Percentiles rank a stretch among this genome's conserved stretches.
phyloP scores from a whole-genome alignment of 805 yeast genomes.

The Maudiozyma turicensis region DNA sequence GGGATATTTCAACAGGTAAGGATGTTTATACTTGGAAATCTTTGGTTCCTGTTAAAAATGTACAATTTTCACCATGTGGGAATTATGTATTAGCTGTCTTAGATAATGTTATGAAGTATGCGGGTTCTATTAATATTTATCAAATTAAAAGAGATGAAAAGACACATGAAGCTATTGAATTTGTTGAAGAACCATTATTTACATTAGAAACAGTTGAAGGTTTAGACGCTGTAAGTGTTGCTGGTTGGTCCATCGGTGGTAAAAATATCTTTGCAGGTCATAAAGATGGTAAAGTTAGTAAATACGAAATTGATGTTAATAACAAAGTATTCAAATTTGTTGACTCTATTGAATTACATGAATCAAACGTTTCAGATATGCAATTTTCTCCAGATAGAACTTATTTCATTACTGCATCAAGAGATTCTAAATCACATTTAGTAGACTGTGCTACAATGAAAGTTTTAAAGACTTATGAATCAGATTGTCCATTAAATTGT shows the following conservation, averaged over 20 bases:
- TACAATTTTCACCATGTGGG: constrained; percentile 72
- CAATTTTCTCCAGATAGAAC: constrained; percentile 83
- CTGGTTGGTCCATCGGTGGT: constrained; percentile 77
- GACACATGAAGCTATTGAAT: constrained; percentile 24
- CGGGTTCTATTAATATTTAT: constrained; percentile 66
- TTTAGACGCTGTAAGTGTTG: constrained; percentile 62
- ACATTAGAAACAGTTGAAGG: constrained; percentile 51
- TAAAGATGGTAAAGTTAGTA: constrained; percentile 75
- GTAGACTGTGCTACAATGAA: constrained; percentile 70
- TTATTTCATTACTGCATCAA: constrained; percentile 85
- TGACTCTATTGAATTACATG: constrained; percentile 56
- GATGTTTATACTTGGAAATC: constrained; percentile 62
- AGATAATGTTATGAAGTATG: constrained; percentile 86
- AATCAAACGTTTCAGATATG: constrained; percentile 71
- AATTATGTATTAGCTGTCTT: constrained; percentile 62
- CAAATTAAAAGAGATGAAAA: constrained; percentile 41
- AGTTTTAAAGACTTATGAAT: constrained; percentile 60
- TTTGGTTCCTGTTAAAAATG: constrained; percentile 84
- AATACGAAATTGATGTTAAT: constrained; percentile 41
- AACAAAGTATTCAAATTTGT: constrained; percentile 46
- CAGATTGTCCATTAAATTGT: constrained; percentile 91
- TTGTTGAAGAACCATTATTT: constrained; percentile 44
- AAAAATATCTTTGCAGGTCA: constrained; percentile 76
- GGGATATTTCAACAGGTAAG: constrained; percentile 76
- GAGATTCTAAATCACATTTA: constrained; percentile 77